Evolutionary conservation across 2,329 filamentous ascomycete genomes (phyloP), one percentile per base, ranked within the genome.

Genomic region (Rutstroemia sp.): DNA sequence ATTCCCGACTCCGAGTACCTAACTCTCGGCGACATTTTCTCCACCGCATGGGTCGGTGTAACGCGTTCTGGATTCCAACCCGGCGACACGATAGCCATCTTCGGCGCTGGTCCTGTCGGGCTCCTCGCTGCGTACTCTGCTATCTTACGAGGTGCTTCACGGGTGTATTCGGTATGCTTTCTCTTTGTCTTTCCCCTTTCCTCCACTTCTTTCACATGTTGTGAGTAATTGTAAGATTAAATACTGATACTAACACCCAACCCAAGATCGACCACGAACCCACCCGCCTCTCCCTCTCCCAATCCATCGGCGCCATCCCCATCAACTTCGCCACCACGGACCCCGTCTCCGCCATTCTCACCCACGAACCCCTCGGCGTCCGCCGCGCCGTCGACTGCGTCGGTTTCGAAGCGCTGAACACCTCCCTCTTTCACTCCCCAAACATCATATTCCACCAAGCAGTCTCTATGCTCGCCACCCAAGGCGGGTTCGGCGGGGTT

Each of bases 61-160:
- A 73, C 75, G 2, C 73, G 83, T 2, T 77, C 80, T 4, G 82
- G 82, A 0, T 85, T 85, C 69, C 69, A 78, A 61, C 70, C 80
- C 1, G 82, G 82, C 2, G 83, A 87, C 62, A 77, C 73, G n/a
- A 76, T 86, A 2, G 83, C 82, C 1, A 77, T 86, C 2, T 86
- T 86, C 57, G 84, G 83, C 0, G 81, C 79, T 2, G 82, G 83
- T 0, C 83, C 83, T 0, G 82, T 87, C 1, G 83, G 84, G 1
- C 69, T 86, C 4, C 84, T 87, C 78, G 81, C 83, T 3, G 83
- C 83, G 4, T 86, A 86, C 67, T 83, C 77, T 0, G 84, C 78
- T 0, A 68, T 79, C 0, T 68, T 87, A 2, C 76, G 83, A 0
- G 84, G 83, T 2, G 84, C 83, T 1, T 80, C 27, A 8, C 27